Evolutionary conservation across 352 stramenopile genomes (phyloP).

Genomic region (Phytophthora agathidicida): DNA sequence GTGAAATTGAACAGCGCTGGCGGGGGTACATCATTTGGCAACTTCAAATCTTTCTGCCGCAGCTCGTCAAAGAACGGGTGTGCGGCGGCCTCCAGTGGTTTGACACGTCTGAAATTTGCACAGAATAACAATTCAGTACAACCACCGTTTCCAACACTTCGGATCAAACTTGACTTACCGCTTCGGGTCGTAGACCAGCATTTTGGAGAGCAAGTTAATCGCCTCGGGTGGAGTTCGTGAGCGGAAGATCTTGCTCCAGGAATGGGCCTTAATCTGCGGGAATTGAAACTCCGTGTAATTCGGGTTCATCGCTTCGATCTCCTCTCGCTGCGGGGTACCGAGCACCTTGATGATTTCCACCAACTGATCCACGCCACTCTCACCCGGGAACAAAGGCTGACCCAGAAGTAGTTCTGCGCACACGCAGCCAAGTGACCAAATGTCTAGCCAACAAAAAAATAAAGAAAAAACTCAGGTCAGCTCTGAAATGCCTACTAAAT

Average conservation of each 20-base stretch:
- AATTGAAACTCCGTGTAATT: constrained; percentile 99
- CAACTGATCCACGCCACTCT: constrained; percentile 99
- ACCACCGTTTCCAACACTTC: neutral
- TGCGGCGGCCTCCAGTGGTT: constrained; percentile 85
- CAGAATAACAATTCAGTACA: constrained; percentile 4
- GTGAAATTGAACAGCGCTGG: constrained; percentile 96
- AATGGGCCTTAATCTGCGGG: constrained; percentile 98
- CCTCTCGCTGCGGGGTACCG: constrained; percentile 97
- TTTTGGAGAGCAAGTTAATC: constrained; percentile 97
- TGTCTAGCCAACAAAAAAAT: constrained; percentile 81
- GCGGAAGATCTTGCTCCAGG: constrained; percentile 97
- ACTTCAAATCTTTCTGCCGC: constrained; percentile 71
- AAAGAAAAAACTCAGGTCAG: neutral
- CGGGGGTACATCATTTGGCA: constrained; percentile 88
- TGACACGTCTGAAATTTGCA: constrained; percentile 49
- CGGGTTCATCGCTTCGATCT: constrained; percentile 99
- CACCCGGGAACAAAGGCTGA: constrained; percentile 98
- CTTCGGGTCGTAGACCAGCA: constrained; percentile 98
- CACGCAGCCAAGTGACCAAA: constrained; percentile 97
- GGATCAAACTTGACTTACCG: constrained; percentile 57
- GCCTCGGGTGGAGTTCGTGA: constrained; percentile 95
- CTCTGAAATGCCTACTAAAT: neutral
- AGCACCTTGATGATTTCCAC: constrained; percentile 99
- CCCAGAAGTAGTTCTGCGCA: constrained; percentile 98
- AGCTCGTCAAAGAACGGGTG: constrained; percentile 99